These are phyloP conservation scores for Solanum rostratum DNA, from an alignment of 257 asterid genomes.

Conservation along the genomic window DNA sequence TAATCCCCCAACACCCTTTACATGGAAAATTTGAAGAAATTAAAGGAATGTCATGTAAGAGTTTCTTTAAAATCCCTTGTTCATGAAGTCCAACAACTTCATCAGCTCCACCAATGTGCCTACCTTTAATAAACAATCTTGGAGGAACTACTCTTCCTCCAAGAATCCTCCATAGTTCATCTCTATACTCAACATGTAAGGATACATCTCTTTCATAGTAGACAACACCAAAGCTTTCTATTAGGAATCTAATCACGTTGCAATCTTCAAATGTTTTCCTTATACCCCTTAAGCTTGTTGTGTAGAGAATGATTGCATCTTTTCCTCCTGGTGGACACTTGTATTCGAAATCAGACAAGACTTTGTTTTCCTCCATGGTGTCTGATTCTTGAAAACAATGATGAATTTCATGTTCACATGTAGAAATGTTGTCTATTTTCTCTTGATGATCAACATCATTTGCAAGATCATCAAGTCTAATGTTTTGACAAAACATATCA, in stretches of 20 bases:
- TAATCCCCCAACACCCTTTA: constrained; percentile 41
- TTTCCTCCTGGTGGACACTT: constrained; percentile 47
- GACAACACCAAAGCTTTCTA: constrained; percentile 45
- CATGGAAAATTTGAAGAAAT: constrained; percentile 26
- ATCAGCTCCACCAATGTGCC: constrained; percentile 69
- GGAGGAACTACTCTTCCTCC: constrained; percentile 58
- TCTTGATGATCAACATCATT: constrained; percentile 4
- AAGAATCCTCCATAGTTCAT: constrained; percentile 50
- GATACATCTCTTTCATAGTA: constrained; percentile 63
- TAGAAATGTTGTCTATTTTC: background rate
- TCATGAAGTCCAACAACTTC: constrained; percentile 63
- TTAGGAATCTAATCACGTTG: constrained; percentile 31
- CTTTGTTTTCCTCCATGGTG: constrained; percentile 2
- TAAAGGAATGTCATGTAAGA: constrained; percentile 47
- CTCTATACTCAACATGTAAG: constrained; percentile 57
- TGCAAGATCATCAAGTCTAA: constrained; percentile 2
- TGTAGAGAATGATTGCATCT: constrained; percentile 47
- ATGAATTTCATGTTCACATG: background rate
- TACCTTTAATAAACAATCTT: constrained; percentile 56
- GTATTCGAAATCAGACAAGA: constrained; percentile 19
- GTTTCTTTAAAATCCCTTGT: constrained; percentile 29
- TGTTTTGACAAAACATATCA: background rate
- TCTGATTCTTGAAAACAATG: background rate
- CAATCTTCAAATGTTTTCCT: constrained; percentile 74
- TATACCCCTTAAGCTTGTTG: constrained; percentile 72